phyloP scores from a whole-genome alignment of 106 monocot genomes.

The Acorus gramineus region DNA sequence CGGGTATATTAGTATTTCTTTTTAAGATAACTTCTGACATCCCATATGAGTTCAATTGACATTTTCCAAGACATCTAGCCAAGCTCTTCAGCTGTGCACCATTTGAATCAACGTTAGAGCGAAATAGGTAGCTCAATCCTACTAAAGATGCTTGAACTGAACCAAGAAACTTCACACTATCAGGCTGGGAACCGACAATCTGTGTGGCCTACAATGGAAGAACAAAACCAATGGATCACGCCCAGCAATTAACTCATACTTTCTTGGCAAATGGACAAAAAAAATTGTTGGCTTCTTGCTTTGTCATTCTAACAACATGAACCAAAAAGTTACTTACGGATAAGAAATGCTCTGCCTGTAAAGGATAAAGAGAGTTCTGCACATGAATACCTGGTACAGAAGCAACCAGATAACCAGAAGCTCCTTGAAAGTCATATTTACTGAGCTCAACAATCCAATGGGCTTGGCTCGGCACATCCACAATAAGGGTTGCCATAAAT shows the following conservation, averaged over 20 bases:
- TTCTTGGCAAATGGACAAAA: background rate
- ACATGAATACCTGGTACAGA: constrained; percentile 67
- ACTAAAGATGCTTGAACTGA: constrained; percentile 61
- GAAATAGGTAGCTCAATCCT: constrained; percentile 66
- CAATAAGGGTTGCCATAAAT: constrained; percentile 66
- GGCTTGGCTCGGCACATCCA: constrained; percentile 63
- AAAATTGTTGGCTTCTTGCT: background rate
- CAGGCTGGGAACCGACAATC: constrained; percentile 12
- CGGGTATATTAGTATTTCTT: constrained; percentile 56
- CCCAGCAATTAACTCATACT: background rate
- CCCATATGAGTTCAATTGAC: constrained; percentile 28
- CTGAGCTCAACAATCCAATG: constrained; percentile 67
- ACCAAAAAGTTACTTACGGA: constrained; percentile 27
- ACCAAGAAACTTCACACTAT: constrained; percentile 33
- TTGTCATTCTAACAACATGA: background rate
- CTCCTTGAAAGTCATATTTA: constrained; percentile 52
- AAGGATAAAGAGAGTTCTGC: constrained; percentile 7
- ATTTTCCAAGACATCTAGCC: constrained; percentile 43
- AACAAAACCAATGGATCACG: background rate
- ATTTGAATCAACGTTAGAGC: constrained; percentile 27
- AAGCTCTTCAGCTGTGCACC: constrained; percentile 45
- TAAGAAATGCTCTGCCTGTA: constrained; percentile 23
- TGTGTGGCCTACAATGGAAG: constrained; percentile 26
- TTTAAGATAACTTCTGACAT: constrained; percentile 57
- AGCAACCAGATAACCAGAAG: constrained; percentile 54